Percentiles rank a stretch among this genome's conserved stretches.
Evolutionary conservation across 768 basidiomycete species (phyloP).

Genomic region (Chiua virens): DNA sequence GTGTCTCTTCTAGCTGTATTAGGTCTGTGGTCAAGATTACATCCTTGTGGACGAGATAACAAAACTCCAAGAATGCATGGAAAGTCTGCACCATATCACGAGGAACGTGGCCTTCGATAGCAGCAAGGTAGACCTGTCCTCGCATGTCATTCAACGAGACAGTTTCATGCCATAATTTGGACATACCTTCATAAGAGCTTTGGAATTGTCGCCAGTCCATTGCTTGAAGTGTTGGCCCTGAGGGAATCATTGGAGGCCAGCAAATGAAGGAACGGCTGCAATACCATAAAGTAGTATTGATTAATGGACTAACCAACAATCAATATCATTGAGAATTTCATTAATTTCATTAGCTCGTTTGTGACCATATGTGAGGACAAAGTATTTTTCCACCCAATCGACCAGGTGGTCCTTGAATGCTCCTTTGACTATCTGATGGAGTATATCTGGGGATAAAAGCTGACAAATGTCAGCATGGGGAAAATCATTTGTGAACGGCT

Average conservation of each 20-base stretch:
- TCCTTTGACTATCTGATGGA: not conserved
- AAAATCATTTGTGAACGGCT: slow-evolving; percentile 35
- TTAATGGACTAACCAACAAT: slow-evolving; percentile 14
- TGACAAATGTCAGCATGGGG: slow-evolving; percentile 32
- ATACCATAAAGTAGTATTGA: slow-evolving; percentile 15
- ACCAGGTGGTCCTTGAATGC: not conserved
- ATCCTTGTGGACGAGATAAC: slow-evolving; percentile 27
- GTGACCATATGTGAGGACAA: not conserved
- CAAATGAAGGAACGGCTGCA: slow-evolving; percentile 25
- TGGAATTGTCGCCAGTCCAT: slow-evolving; percentile 40
- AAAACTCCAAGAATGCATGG: slow-evolving; percentile 29
- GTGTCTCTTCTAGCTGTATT: slow-evolving; percentile 14
- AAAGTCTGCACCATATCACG: slow-evolving; percentile 17
- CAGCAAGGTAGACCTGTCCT: slow-evolving; percentile 27
- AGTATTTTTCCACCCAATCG: not conserved
- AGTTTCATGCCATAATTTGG: not conserved
- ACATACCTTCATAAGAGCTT: slow-evolving; percentile 37
- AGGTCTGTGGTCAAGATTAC: slow-evolving; percentile 1
- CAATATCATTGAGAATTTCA: slow-evolving; percentile 32
- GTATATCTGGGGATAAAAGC: not conserved
- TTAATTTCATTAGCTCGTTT: slow-evolving; percentile 1
- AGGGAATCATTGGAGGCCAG: slow-evolving; percentile 29
- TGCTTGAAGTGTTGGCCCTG: slow-evolving; percentile 34
- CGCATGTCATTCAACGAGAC: too few species aligned
- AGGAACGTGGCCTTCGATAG: slow-evolving; percentile 24